Evolutionary conservation across 108 stramenopile genomes (phyloP).

Genomic region (Nitzschia sp.): DNA sequence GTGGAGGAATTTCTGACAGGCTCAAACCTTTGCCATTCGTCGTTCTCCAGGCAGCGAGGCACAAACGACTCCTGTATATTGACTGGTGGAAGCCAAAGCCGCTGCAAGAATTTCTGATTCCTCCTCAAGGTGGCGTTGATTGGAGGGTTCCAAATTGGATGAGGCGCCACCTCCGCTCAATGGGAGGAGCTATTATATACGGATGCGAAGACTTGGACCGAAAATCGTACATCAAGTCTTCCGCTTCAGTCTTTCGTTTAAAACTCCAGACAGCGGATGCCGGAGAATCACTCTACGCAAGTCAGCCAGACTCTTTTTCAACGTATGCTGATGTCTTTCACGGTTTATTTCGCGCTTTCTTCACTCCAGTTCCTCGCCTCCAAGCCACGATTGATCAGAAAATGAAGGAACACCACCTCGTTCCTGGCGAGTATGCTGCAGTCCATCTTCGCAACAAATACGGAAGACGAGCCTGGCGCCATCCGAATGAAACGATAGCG

Average conservation of each 20-base stretch:
- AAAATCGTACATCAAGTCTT: background rate
- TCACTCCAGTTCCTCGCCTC: conserved; percentile 28
- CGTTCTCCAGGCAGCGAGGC: conserved; percentile 26
- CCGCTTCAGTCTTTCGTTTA: background rate
- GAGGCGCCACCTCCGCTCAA: background rate
- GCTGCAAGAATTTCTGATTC: conserved; percentile 50
- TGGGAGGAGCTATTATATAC: background rate
- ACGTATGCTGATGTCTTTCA: conserved; percentile 31
- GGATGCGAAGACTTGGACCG: background rate
- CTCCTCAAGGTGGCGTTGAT: conserved; percentile 35
- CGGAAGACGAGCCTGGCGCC: conserved; percentile 25
- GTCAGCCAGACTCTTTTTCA: conserved; percentile 10
- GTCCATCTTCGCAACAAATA: conserved; percentile 39
- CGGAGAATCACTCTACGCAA: conserved; percentile 16
- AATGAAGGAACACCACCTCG: conserved; percentile 17
- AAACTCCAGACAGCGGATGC: conserved; percentile 28
- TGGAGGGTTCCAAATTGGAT: conserved; percentile 34
- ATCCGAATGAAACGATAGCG: conserved; percentile 8
- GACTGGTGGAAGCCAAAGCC: conserved; percentile 42
- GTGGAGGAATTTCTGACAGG: conserved; percentile 51
- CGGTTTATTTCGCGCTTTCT: conserved; percentile 33
- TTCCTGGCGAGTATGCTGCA: conserved; percentile 38
- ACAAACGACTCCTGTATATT: conserved; percentile 44
- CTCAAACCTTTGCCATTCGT: conserved; percentile 38
- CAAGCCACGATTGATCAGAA: conserved; percentile 11